Evolutionary conservation across 805 yeast genomes (phyloP).

Genomic region (Danielia reshetovae): DNA sequence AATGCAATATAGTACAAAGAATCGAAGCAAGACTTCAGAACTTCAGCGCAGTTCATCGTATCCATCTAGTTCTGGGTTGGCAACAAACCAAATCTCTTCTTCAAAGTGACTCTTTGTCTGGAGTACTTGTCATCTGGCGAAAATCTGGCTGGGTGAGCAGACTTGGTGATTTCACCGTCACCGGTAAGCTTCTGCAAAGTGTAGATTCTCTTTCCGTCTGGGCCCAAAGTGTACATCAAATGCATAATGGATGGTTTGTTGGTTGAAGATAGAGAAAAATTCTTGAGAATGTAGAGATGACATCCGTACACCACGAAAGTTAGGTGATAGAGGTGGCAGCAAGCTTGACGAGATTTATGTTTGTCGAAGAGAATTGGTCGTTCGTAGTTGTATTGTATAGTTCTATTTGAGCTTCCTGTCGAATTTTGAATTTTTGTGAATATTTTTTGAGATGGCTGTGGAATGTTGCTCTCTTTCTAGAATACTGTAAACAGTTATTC

Average conservation of each 20-base stretch:
- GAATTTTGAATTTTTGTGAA: too few relatives aligned
- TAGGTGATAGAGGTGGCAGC: too few relatives aligned
- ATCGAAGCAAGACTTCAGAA: background rate
- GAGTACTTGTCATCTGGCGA: conserved; percentile 99
- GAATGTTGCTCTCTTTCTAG: too few relatives aligned
- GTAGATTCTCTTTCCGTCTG: conserved; percentile 93
- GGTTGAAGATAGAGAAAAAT: background rate
- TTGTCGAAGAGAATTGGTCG: too few relatives aligned
- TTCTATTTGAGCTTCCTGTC: too few relatives aligned
- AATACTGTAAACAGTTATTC: too few relatives aligned
- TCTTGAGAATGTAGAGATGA: background rate
- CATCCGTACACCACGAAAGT: background rate
- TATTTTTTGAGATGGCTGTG: conserved; percentile 13
- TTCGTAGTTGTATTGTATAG: too few relatives aligned
- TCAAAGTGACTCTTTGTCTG: conserved; percentile 96
- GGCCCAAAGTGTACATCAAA: conserved; percentile 95
- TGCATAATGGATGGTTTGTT: conserved; percentile 58
- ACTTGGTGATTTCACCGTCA: conserved; percentile 91
- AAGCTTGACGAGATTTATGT: too few relatives aligned
- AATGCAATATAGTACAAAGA: conserved; percentile 7
- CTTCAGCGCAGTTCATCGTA: background rate
- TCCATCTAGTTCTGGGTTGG: conserved; percentile 64
- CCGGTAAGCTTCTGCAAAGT: conserved; percentile 81
- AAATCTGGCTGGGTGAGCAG: conserved; percentile 99
- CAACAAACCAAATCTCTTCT: conserved; percentile 86